Evolutionary conservation across 2,329 filamentous ascomycete genomes (phyloP).

Genomic region (Hymenotorrendiella dingleyae): DNA sequence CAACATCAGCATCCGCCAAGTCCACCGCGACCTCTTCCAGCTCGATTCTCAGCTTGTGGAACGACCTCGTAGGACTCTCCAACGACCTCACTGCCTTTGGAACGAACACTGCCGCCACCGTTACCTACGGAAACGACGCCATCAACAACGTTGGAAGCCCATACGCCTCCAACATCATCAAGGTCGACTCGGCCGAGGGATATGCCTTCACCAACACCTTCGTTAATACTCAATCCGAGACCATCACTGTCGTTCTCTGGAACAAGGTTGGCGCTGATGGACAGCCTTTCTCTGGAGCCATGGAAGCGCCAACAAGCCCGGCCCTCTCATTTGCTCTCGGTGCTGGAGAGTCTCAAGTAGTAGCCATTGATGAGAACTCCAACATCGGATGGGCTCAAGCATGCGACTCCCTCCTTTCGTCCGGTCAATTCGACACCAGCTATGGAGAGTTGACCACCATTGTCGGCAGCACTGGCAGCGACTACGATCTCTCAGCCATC

Average conservation of each 20-base stretch:
- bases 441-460: constrained; percentile 28
- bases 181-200: constrained; percentile 14
- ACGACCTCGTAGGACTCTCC: constrained; percentile 19
- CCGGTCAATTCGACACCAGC: constrained; percentile 22
- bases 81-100: constrained; percentile 22
- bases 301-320: constrained; percentile 22
- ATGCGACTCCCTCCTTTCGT: constrained; percentile 2
- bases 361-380: constrained; percentile 26
- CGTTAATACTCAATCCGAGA: constrained; percentile 16
- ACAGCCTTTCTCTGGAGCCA: constrained; percentile 17
- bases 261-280: constrained; percentile 22
- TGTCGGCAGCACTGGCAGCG: constrained; percentile 19
- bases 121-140: constrained; percentile 10
- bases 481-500: constrained; percentile 30
- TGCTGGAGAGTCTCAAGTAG: constrained; percentile 19
- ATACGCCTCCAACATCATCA: constrained; percentile 28
- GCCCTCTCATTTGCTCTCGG: constrained; percentile 22
- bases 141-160: constrained; percentile 24
- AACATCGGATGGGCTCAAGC: constrained; percentile 24
- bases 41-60: constrained; percentile 5
- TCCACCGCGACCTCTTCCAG: constrained; percentile 2
- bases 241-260: constrained; percentile 27
- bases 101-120: not conserved
- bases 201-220: constrained; percentile 25
- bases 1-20: not conserved